Percentiles rank a stretch among this genome's conserved stretches.
phyloP scores from a whole-genome alignment of 495 filamentous ascomycete species.

The Clavariopsis aquatica region DNA sequence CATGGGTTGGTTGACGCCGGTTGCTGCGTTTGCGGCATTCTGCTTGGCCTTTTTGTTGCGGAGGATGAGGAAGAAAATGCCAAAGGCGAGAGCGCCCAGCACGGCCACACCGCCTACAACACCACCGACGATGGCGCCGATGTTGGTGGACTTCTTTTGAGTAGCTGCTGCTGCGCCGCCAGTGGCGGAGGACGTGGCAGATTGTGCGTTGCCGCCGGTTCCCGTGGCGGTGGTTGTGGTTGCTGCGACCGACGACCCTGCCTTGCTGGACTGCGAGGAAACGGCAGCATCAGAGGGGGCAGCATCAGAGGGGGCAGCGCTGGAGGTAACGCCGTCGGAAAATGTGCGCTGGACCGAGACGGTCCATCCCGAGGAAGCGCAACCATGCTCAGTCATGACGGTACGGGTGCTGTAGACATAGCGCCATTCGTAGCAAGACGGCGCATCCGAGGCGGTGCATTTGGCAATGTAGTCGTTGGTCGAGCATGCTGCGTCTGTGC shows the following conservation, averaged over 20 bases:
- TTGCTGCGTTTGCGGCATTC: slow-evolving; percentile 9
- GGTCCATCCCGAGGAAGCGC: slow-evolving; percentile 23
- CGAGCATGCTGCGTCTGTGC: slow-evolving; percentile 29
- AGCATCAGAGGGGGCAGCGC: neutral
- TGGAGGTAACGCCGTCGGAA: neutral
- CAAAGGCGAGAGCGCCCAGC: slow-evolving; percentile 24
- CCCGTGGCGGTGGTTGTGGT: neutral
- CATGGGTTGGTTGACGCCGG: slow-evolving; percentile 13
- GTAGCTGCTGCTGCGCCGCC: neutral
- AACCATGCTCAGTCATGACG: slow-evolving; percentile 35
- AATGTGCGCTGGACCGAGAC: slow-evolving; percentile 25
- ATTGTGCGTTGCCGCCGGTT: neutral
- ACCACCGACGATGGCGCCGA: slow-evolving; percentile 35
- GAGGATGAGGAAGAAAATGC: slow-evolving; percentile 28
- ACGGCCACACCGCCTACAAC: slow-evolving; percentile 32
- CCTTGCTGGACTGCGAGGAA: neutral
- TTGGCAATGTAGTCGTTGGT: slow-evolving; percentile 30
- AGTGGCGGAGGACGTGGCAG: neutral
- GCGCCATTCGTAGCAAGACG: slow-evolving; percentile 35
- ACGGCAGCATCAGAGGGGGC: neutral
- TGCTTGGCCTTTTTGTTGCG: slow-evolving; percentile 22
- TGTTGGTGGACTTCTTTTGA: slow-evolving; percentile 23
- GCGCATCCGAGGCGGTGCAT: slow-evolving; percentile 23
- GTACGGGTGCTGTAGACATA: slow-evolving; percentile 26
- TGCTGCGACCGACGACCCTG: neutral